These are phyloP conservation scores for Colletotrichum trifolii DNA, from an alignment of 2,329 filamentous ascomycete species.

Conservation along the genomic window DNA sequence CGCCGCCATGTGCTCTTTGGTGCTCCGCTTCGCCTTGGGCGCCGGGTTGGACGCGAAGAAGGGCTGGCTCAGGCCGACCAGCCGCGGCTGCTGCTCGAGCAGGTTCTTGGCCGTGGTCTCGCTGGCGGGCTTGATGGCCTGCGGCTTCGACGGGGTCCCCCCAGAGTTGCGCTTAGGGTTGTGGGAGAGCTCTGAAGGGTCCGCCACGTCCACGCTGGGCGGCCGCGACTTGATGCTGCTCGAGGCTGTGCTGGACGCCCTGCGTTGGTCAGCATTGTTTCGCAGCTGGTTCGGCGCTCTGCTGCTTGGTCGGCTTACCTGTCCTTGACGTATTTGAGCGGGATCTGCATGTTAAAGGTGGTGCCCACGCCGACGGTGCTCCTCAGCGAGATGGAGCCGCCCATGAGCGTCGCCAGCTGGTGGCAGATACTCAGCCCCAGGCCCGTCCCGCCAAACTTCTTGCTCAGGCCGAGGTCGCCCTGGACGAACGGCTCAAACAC, in stretches of 20 bases:
- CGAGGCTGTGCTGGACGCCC: conserved; percentile 64
- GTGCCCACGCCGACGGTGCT: conserved; percentile 81
- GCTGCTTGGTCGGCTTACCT: conserved; percentile 57
- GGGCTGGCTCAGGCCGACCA: conserved; percentile 85
- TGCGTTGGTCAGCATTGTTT: conserved; percentile 38
- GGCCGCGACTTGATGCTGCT: conserved; percentile 64
- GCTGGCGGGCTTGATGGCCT: conserved; percentile 37
- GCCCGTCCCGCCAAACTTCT: conserved; percentile 90
- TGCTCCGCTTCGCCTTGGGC: conserved; percentile 47
- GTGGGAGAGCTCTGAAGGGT: conserved; percentile 44
- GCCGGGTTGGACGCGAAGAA: conserved; percentile 72
- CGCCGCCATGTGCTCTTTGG: conserved; percentile 71
- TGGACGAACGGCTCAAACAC: conserved; percentile 97
- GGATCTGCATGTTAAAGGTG: conserved; percentile 85
- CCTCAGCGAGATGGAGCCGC: conserved; percentile 76
- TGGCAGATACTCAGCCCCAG: conserved; percentile 90
- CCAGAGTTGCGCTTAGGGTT: conserved; percentile 28
- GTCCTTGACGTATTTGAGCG: conserved; percentile 79
- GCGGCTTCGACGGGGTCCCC: conserved; percentile 3
- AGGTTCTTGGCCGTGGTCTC: conserved; percentile 55
- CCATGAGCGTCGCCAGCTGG: conserved; percentile 86
- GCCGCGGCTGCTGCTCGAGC: conserved; percentile 76
- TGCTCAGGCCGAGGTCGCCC: conserved; percentile 88
- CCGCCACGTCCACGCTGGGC: conserved; percentile 55
- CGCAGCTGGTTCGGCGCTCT: no score